Base-by-base conservation (phyloP, 148 eudicot genomes). In the Beta vulgaris region DNA sequence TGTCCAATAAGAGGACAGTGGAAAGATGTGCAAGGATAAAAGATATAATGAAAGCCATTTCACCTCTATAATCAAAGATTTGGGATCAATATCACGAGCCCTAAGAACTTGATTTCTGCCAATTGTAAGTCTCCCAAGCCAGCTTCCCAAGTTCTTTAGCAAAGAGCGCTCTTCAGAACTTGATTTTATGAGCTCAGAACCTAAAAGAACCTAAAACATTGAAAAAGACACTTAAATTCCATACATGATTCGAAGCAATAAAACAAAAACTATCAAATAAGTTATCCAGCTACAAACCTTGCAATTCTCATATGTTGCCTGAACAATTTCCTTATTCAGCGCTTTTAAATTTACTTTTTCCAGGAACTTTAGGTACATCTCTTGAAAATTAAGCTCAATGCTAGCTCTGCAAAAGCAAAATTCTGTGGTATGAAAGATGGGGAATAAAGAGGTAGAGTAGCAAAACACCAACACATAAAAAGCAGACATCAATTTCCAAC, bases 91-190 rank as follows among this genome's bases (percentile, higher is more conserved):
- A 71, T 94, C 92, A 42, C 87, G 88, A 31, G 91, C 96, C 85
- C 90, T 87, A 63, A 94, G 87, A 73, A 89, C 96, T 79, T 85
- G 91, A 77, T 94, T 94, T 82, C 85, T 85, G 43, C 98, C 97
- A 64, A 94, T 94, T 71, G 98, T 94, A 77, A 91, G 94, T 81
- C 87, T 94, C 68, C 97, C 98, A 78, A 94, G 97, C 98, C 98
- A 94, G 81, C 98, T 92, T 75, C 98, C 98, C 68, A 94, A 81
- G 83, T 91, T 94, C 80, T 94, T 94, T 48, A 94, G 88, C 84
- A 94, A 80, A 25, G 98, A 91, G 64, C 98, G 97, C 82, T 91
- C 98, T 83, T 94, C 98, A 48, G 94, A 86, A 86, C 97, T 91
- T 31, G 98, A 90, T 71, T 94, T 94, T 84, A 94, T 94, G 28